Conservation (phyloP, 257 asterid species). For the Solanum paucissectum region DNA sequence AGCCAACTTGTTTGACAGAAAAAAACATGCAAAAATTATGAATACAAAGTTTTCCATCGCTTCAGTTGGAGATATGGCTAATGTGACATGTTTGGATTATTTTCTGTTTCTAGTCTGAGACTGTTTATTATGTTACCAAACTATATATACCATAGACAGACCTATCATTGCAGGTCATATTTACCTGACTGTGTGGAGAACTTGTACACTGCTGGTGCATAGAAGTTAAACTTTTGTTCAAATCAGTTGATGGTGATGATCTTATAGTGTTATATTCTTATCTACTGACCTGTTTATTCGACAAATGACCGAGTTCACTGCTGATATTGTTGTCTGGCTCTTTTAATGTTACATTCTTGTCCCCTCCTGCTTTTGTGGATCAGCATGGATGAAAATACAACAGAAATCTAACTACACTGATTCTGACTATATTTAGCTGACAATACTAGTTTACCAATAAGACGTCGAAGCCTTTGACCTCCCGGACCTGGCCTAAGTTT, state of each 20-base stretch:
- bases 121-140: not conserved
- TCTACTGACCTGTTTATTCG: not conserved
- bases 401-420: slow-evolving; percentile 44
- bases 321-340: not conserved
- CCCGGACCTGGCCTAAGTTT: slow-evolving; percentile 64
- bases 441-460: slow-evolving; percentile 27
- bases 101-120: not conserved
- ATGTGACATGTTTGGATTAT: not conserved
- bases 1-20: not conserved
- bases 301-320: not conserved
- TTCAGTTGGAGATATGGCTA: not conserved
- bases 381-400: not conserved
- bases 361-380: not conserved
- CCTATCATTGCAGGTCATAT: not conserved
- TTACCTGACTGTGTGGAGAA: not conserved
- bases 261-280: not conserved
- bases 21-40: not conserved
- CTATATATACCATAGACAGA: not conserved
- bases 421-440: slow-evolving; percentile 20
- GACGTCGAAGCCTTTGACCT: slow-evolving; percentile 51
- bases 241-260: not conserved
- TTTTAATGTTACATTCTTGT: not conserved
- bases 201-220: not conserved
- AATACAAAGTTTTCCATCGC: not conserved
- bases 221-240: not conserved